Base-by-base conservation (phyloP, 2,329 filamentous ascomycete genomes). In the Colletotrichum sp. region DNA sequence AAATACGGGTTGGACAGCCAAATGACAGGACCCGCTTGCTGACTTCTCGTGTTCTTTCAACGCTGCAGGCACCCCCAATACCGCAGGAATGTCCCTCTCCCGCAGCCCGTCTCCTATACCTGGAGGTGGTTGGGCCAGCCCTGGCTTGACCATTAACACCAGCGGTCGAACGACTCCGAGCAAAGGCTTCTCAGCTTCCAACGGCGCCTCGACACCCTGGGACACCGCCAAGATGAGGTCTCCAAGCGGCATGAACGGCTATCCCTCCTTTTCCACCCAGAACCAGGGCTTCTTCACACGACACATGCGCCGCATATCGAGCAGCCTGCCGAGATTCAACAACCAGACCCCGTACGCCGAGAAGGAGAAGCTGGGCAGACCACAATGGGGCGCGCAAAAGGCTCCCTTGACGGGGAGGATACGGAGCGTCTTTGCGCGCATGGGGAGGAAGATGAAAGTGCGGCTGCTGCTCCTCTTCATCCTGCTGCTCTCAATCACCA, bases 101-200 rank as follows among this genome's bases (percentile, higher is more conserved):
- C 93, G 95, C 86, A 98, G 95, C 82, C 95, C 96, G 67, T 98
- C 95, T 72, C 96, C 96, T 77, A 91, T 92, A 78, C 94, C 93
- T 77, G 94, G 94, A 81, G 95, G 95, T 82, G 96, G 96, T 80
- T 98, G 96, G 96, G 92, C 95, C 72, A 97, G 94, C 86, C 95
- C 94, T 72, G 95, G 93, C 78, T 90, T 95, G 82, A 94, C 92
- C 82, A 92, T 94, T 77, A 92, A 92, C 78, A 84, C 87, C 75
- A 95, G 94, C 83, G 94, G 94, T 77, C 90, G 91, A 79, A 92
- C 92, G 49, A 95, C 93, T 82, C 94, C 95, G 79, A 87, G 85
- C 81, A 89, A 85, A 83, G 85, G 81, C 84, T 89, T 85, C 82
- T 86, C 80, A 28, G 88, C 88, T 69, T 80, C 87, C 72, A 91